Conservation (phyloP, 345 rosid genomes). For the Lepidium aucheri region DNA sequence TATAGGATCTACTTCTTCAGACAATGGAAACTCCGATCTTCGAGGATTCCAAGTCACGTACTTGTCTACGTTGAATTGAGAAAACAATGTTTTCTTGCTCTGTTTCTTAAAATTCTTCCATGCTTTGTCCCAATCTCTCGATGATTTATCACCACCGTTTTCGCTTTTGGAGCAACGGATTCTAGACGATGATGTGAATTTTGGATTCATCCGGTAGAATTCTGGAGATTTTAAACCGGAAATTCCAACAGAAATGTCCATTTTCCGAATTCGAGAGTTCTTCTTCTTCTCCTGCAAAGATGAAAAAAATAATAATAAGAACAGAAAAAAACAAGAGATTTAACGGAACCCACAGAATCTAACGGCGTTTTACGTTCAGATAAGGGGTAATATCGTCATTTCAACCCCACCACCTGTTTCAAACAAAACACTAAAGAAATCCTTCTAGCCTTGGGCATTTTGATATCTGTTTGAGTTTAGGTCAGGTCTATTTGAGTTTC, state of each 20-base stretch:
- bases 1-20: conserved; percentile 93
- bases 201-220: conserved; percentile 4
- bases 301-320: too few relatives aligned
- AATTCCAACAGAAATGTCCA: conserved; percentile 13
- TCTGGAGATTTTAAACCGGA: background rate
- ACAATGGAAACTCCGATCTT: conserved; percentile 64
- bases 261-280: too few relatives aligned
- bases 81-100: conserved; percentile 63
- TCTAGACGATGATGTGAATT: conserved; percentile 8
- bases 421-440: too few relatives aligned
- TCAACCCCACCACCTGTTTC: too few relatives aligned
- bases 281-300: background rate
- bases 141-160: conserved; percentile 49
- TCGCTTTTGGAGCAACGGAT: conserved; percentile 39
- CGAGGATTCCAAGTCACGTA: conserved; percentile 91
- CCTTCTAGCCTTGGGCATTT: too few relatives aligned
- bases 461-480: too few relatives aligned
- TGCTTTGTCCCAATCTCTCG: conserved; percentile 91
- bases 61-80: conserved; percentile 59
- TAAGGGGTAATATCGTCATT: too few relatives aligned
- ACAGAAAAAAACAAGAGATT: too few relatives aligned
- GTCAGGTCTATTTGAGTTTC: too few relatives aligned
- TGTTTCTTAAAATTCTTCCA: conserved; percentile 78
- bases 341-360: too few relatives aligned
- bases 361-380: too few relatives aligned